phyloP scores from a whole-genome alignment of 1,139 yeast genomes.

The Kodamaea fungicola region DNA sequence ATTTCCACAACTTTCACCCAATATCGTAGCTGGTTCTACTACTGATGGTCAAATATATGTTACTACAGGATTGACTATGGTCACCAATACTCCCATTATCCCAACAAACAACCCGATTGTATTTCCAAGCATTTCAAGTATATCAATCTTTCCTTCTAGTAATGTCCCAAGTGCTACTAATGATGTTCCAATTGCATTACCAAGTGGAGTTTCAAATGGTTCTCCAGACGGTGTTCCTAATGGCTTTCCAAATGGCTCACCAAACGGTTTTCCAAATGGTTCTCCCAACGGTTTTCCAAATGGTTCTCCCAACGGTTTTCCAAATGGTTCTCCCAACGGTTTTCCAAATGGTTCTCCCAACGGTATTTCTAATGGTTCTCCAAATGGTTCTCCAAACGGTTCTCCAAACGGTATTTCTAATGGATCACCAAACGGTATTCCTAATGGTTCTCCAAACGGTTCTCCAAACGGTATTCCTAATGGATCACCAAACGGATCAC shows the following conservation, averaged over 20 bases:
- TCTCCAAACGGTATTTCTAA: too few species aligned
- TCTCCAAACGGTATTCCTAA: too few species aligned
- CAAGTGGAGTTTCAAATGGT: constrained; percentile 1
- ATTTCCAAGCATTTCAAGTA: too few species aligned
- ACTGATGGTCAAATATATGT: too few species aligned
- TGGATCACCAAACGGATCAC: not conserved
- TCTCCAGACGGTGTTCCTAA: not conserved
- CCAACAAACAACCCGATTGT: too few species aligned
- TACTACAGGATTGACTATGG: too few species aligned
- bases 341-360: constrained; percentile 1
- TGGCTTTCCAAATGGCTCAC: not conserved
- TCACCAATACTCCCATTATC: too few species aligned
- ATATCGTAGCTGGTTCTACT: too few species aligned
- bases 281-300: constrained; percentile 1
- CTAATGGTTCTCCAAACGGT: too few species aligned
- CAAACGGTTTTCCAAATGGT: not conserved
- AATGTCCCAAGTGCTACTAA: not conserved
- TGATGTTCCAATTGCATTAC: not conserved
- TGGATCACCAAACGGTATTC: not conserved
- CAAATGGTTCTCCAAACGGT: too few species aligned
- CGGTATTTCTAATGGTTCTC: not conserved
- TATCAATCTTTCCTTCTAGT: not conserved
- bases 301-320: not conserved
- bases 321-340: not conserved
- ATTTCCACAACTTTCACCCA: not conserved